Base-by-base conservation (phyloP, 208 protist genomes). In the Giardia duodenalis region DNA sequence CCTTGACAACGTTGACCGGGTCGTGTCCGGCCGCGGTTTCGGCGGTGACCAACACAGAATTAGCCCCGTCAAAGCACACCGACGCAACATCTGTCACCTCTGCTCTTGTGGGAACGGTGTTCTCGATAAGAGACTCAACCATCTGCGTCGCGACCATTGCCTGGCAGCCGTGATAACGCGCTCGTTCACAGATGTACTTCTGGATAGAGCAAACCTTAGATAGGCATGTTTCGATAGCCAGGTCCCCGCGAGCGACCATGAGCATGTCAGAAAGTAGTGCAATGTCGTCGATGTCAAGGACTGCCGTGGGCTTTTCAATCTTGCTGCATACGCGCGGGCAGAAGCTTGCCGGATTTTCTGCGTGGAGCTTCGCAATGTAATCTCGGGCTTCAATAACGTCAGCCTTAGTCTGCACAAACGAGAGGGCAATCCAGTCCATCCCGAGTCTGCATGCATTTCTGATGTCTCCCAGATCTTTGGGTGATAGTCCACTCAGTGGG, bases 201-300 rank as follows among this genome's bases (percentile, higher is more conserved):
- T 91, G 88, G 88, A 91, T 1, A 2, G 10, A 47, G 1, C 1
- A 2, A 1, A 91, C 88, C 10, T 45, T 3, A 4, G 43, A 91
- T 2, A 91, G 46, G 2, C 44, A 47, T 1, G 88, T 47, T 47
- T 91, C 88, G 46, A 91, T 45, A 4, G 10, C 94, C 10, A 95
- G 93, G 86, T 95, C 94, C 2, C 94, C 94, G n/a, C 94, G 76
- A 2, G 94, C 94, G n/a, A 95, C 93, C 94, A 95, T 95, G 42
- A 94, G 67, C 0, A 88, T 93, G 86, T 95, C 94, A 10, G 92
- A 92, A 4, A 76, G 48, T 46, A 67, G 87, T 30, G 94, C 42
- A 67, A 95, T 94, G 0, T 91, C 93, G 30, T 92, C 76, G n/a
- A 95, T 92, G 47, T 92, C 86, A 67, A 91, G 2, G 43, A 95